Evolutionary conservation across 495 filamentous ascomycete species (phyloP), one percentile per base, ranked within the genome.

Genomic region (Penicillium lagena): DNA sequence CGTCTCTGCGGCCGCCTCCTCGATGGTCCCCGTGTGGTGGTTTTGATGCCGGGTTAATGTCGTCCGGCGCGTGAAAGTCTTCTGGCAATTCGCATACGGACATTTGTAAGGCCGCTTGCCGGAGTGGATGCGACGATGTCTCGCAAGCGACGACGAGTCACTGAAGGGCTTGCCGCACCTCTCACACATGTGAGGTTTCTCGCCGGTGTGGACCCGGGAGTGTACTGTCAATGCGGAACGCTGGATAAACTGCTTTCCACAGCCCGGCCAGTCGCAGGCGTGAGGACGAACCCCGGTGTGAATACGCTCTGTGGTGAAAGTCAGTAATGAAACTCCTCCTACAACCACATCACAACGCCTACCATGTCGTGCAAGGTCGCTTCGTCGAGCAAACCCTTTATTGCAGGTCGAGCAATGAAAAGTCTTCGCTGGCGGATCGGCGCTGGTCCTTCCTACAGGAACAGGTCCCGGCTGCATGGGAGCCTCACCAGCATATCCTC

Each of bases 161-260:
- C 91, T 96, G 58, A 98, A 98, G n/a, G 90, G 91, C 93, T 98
- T 97, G 59, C 89, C 86, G 64, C 93, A 98, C 49, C 87, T 77
- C 67, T 97, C 94, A 61, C 93, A 98, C 85, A 90, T 89, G 57
- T 98, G 93, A 7, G 93, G 93, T 63, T 98, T 98, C 64, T 98
- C 93, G 37, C 93, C 93, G 2, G 93, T 97, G 55, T 98, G 93
- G 29, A 97, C 93, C 40, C 93, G 84, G 49, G 84, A 80, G 64
- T 98, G 93, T 4, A 98, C 93, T 1, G 93, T 98, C 62, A 98
- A 72, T 8, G 93, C 93, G n/a, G 93, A 96, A 30, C 93, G 81
- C 58, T 98, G 93, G 51, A 98, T 98, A 61, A 98, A 98, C 56
- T 91, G 90, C 61, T 97, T 98, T 29, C 83, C 82, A 64, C 93